These are phyloP conservation scores for Rhizophora apiculata DNA, from an alignment of 345 rosid genomes.

Conservation along the genomic window DNA sequence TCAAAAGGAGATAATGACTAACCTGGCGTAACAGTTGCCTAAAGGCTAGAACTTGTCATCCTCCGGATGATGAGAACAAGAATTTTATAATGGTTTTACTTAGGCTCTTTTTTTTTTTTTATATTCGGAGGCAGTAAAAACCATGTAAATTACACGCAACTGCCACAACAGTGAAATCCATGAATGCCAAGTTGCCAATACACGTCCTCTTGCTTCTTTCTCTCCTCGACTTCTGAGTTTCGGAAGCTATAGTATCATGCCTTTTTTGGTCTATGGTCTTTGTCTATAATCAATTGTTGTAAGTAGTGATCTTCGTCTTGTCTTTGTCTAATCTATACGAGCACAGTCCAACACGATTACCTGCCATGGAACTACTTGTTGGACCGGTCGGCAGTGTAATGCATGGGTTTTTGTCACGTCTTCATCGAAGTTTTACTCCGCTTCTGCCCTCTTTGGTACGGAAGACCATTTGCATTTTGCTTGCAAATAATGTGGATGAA, in stretches of 20 bases:
- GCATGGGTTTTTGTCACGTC: no score
- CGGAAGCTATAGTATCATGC: background rate
- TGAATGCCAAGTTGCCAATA: background rate
- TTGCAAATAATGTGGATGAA: no score
- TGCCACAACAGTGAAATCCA: background rate
- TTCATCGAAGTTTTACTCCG: no score
- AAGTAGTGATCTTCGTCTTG: no score
- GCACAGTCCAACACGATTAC: background rate
- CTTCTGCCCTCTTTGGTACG: no score
- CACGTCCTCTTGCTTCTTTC: background rate
- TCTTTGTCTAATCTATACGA: background rate
- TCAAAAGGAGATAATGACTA: no score
- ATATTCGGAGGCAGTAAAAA: no score
- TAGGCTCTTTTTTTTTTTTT: background rate
- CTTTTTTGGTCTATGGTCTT: background rate
- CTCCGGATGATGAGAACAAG: no score
- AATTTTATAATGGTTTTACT: background rate
- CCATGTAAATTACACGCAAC: background rate
- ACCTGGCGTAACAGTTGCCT: no score
- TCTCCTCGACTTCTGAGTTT: background rate
- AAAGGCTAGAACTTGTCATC: no score
- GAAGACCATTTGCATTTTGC: no score
- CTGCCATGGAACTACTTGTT: background rate
- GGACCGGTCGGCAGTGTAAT: background rate
- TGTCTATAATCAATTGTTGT: background rate